phyloP scores from a whole-genome alignment of 2,329 filamentous ascomycete genomes.

The Ceratocystiopsis minuta region DNA sequence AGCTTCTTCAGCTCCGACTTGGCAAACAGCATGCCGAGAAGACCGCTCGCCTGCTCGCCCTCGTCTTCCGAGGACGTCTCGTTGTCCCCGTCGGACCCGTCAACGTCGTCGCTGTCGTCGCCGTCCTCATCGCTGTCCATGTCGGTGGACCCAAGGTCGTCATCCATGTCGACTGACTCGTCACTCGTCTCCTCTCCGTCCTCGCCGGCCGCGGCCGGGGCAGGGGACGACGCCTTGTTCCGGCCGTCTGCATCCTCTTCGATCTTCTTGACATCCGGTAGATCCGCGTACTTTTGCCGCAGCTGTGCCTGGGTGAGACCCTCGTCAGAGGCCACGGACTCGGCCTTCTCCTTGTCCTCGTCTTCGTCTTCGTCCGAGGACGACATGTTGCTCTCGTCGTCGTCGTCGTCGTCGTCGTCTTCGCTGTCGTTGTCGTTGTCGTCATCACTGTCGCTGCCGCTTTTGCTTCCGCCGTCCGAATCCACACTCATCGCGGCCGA shows the following conservation, averaged over 20 bases:
- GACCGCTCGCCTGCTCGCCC: constrained; percentile 25
- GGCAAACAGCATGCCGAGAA: constrained; percentile 40
- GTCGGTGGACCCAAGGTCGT: constrained; percentile 43
- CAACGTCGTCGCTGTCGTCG: constrained; percentile 25
- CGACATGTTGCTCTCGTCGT: constrained; percentile 41
- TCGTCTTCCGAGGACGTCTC: constrained; percentile 22
- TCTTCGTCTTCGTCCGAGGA: constrained; percentile 44
- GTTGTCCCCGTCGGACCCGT: constrained; percentile 26
- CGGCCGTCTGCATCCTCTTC: constrained; percentile 11
- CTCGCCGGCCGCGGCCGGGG: background rate
- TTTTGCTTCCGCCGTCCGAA: constrained; percentile 14
- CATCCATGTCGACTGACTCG: constrained; percentile 51
- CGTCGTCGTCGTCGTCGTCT: constrained; percentile 19
- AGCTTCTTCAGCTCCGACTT: constrained; percentile 39
- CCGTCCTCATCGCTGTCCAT: constrained; percentile 27
- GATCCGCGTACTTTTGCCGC: constrained; percentile 47
- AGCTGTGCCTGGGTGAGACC: constrained; percentile 51
- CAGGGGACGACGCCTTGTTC: constrained; percentile 7
- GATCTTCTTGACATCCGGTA: constrained; percentile 29
- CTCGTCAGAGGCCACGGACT: constrained; percentile 38
- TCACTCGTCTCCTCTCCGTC: constrained; percentile 25
- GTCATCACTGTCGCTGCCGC: constrained; percentile 38
- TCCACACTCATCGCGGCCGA: constrained; percentile 9
- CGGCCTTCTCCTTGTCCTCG: constrained; percentile 11
- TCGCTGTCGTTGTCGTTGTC: constrained; percentile 28